Evolutionary conservation across 495 filamentous ascomycete genomes (phyloP).

Genomic region (Aspergillus baeticus): DNA sequence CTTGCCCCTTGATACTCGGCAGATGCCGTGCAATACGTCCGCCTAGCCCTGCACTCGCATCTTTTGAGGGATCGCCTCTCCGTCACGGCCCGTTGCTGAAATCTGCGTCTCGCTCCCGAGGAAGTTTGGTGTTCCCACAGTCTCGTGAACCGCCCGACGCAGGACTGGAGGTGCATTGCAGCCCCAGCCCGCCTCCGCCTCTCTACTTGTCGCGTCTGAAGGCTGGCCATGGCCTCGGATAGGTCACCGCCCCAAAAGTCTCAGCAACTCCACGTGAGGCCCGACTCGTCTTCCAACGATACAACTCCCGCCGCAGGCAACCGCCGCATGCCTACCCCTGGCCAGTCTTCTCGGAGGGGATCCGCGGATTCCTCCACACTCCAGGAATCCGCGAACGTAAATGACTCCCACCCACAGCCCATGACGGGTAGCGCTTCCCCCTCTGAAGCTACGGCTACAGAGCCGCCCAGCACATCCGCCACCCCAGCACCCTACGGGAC

Average conservation of each 20-base stretch:
- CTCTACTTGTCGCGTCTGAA: conserved; percentile 18
- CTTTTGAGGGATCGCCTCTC: conserved; percentile 24
- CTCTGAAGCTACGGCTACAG: conserved; percentile 38
- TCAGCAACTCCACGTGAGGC: conserved; percentile 24
- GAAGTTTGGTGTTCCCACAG: conserved; percentile 22
- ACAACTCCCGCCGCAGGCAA: conserved; percentile 13
- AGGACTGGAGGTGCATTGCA: conserved; percentile 14
- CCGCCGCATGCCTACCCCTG: conserved; percentile 27
- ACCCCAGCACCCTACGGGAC: conserved; percentile 83
- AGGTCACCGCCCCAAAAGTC: conserved; percentile 27
- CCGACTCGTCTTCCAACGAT: conserved; percentile 21
- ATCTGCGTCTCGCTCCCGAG: conserved; percentile 23
- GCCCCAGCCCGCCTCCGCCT: conserved; percentile 7
- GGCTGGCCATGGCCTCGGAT: conserved; percentile 29
- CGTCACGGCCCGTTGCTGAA: conserved; percentile 29
- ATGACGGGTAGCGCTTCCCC: conserved; percentile 53
- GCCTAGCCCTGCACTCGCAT: conserved; percentile 15
- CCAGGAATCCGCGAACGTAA: conserved; percentile 24
- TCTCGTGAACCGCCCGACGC: conserved; percentile 13
- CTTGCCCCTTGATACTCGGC: conserved; percentile 21
- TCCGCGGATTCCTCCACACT: conserved; percentile 23
- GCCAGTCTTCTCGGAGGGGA: conserved; percentile 23
- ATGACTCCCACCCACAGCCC: conserved; percentile 43
- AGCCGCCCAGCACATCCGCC: conserved; percentile 41
- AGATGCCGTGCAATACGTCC: conserved; percentile 17